These are phyloP conservation scores for Cladochytrium tenue DNA, from an alignment of 371 early-diverging fungal species.

Conservation along the genomic window DNA sequence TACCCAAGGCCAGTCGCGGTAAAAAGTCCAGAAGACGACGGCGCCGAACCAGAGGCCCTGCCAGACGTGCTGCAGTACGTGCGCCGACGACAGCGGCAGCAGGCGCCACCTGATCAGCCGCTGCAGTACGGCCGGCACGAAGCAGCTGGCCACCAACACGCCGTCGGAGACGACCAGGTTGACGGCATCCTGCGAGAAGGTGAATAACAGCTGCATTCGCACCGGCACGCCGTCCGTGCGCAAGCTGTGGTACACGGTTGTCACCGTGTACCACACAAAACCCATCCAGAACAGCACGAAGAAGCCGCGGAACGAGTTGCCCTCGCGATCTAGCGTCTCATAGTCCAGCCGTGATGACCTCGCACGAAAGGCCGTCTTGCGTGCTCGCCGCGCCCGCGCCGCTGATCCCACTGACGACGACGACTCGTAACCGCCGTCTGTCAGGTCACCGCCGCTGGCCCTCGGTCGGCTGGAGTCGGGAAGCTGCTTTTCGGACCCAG, in stretches of 20 bases:
- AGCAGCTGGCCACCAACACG: constrained; percentile 37
- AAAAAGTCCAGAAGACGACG: constrained; percentile 34
- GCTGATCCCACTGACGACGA: neutral
- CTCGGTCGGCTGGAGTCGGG: no score
- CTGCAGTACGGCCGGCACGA: constrained; percentile 65
- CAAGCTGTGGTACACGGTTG: constrained; percentile 69
- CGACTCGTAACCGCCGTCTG: constrained; percentile 4
- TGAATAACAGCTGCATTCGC: constrained; percentile 35
- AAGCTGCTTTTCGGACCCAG: no score
- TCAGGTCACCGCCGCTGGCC: neutral
- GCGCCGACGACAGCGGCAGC: constrained; percentile 56
- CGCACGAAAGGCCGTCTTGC: constrained; percentile 37
- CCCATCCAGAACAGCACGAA: constrained; percentile 90
- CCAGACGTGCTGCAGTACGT: constrained; percentile 68
- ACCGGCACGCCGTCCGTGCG: constrained; percentile 69
- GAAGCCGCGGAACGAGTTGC: constrained; percentile 75
- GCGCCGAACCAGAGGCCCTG: constrained; percentile 58
- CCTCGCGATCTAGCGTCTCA: constrained; percentile 47
- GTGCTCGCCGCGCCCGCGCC: neutral
- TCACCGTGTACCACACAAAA: constrained; percentile 75
- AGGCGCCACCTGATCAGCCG: constrained; percentile 59
- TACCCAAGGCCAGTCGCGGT: constrained; percentile 85
- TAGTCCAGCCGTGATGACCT: constrained; percentile 57
- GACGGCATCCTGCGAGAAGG: constrained; percentile 31
- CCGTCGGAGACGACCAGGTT: constrained; percentile 33